These are phyloP conservation scores for Rubia tinctorum DNA, from an alignment of 305 asterid species.

Conservation along the genomic window DNA sequence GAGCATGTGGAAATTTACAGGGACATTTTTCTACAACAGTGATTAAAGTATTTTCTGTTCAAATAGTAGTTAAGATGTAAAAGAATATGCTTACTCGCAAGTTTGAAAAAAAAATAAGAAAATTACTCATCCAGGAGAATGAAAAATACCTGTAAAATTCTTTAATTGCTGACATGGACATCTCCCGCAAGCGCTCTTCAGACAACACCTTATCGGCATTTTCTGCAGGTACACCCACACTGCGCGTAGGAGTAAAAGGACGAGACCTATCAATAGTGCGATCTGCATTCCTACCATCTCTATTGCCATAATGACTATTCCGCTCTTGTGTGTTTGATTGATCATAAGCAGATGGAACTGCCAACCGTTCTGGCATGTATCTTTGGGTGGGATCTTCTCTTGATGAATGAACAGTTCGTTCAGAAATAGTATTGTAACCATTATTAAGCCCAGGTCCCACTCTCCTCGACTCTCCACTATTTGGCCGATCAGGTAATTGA, in stretches of 20 bases:
- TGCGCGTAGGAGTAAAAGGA: slow-evolving; percentile 41
- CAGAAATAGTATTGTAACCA: slow-evolving; percentile 55
- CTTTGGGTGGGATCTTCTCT: slow-evolving; percentile 60
- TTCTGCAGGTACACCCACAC: slow-evolving; percentile 30
- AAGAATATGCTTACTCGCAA: too few species aligned
- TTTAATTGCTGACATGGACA: slow-evolving; percentile 65
- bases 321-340: slow-evolving; percentile 29
- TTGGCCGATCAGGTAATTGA: slow-evolving; percentile 36
- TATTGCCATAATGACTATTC: slow-evolving; percentile 32
- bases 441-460: slow-evolving; percentile 55
- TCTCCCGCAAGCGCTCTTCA: slow-evolving; percentile 54
- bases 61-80: neutral
- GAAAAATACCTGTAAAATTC: slow-evolving; percentile 77
- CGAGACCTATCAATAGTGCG: slow-evolving; percentile 44
- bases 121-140: slow-evolving; percentile 7
- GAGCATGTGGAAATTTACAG: neutral
- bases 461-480: slow-evolving; percentile 52
- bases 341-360: slow-evolving; percentile 37
- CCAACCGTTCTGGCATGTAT: slow-evolving; percentile 45
- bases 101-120: neutral
- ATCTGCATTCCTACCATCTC: slow-evolving; percentile 48
- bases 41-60: too few species aligned
- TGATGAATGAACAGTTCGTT: slow-evolving; percentile 49
- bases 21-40: neutral
- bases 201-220: slow-evolving; percentile 46